Evolutionary conservation across 2,329 filamentous ascomycete species (phyloP), one percentile per base, ranked within the genome.

Genomic region (Hyphodiscus sp.): DNA sequence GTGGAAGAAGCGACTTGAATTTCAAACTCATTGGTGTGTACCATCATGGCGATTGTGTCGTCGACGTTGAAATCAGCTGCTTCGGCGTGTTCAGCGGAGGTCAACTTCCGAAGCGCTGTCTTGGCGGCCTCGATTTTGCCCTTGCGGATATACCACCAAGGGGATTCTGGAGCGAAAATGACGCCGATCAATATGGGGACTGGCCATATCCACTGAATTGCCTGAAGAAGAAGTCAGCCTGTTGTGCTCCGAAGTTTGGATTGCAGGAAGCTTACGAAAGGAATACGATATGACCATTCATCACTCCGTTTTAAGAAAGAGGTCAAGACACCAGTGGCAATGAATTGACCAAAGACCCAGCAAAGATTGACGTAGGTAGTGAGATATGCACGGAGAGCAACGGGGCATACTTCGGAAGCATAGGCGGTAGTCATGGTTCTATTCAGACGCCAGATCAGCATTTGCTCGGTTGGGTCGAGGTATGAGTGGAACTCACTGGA

Each of bases 31-130:
- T 87, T 91, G 0, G 90, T 96, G 67, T 95, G 89, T 1, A 90
- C 82, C 87, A 96, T 95, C 89, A 95, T 95, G 63, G 88, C 85
- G 48, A 95, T 77, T 0, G 89, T 94, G 71, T 94, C 89, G 58
- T 95, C 87, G 11, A 87, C 81, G 33, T 54, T 51, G 50, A 63
- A 55, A 64, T 95, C 81, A 38, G 59, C 51, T 26, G 48, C 50
- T 11, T 54, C 47, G 9, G 50, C 50, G 23, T 26, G 23, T 26
- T 26, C 56, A 10, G 47, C 38, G 3, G 56, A 54, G 18, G 61
- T 62, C 20, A 63, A 44, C 11, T 23, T 33, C 19, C 18, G 52
- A 6, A 64, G 44, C 16, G 61, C 47, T 13, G 52, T 52, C 44
- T 52, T 54, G 9, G 59, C 61, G 20, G 57, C 59, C 42, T 60